Base-by-base conservation (phyloP, 768 basidiomycete genomes). In the Boletus subparvulus region DNA sequence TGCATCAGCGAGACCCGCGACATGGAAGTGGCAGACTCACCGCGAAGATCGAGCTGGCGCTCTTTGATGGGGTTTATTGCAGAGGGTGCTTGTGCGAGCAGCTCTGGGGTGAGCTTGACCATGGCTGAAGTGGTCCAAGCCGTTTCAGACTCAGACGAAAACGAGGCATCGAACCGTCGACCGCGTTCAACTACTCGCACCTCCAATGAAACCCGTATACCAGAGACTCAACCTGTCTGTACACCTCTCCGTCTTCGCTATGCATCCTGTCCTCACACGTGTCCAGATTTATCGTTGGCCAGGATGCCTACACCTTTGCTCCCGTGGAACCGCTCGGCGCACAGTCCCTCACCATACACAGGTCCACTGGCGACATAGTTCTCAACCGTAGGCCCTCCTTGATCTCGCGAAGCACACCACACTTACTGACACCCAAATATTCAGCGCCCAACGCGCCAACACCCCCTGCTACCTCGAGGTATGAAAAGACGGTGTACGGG, bases 81-180 rank as follows among this genome's bases (percentile, higher is more conserved):
- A 36, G 92, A 92, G 49, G 82, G 74, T 44, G 86, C 88, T 72
- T 90, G 85, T n/a, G 85, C 87, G 64, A 95, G 81, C 63, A 95
- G 84, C 83, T 95, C 93, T 61, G 93, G 92, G 47, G 94, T 94
- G 79, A 95, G 89, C 83, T 94, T 95, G 85, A 93, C 89, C 66
- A 77, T 79, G 68, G 73, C 65, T 59, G 30, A 53, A 54, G 50
- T 50, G 48, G 61, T n/a, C n/a, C 39, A 40, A 60, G 55, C 42
- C 43, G 71, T 72, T 74, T 72, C 71, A 73, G 71, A 72, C 71
- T 72, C 71, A 72, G 71, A 58, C 64, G 4, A 52, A 36, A 66
- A 70, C 64, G 61, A 72, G 54, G 62, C 58, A 47, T 35, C 40
- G 47, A 40, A 48, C 42, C 43, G 35, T 54, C 59, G 49, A 40